Evolutionary conservation across 2,329 filamentous ascomycete genomes (phyloP), one percentile per base, ranked within the genome.

Genomic region (Penicillium sp.): DNA sequence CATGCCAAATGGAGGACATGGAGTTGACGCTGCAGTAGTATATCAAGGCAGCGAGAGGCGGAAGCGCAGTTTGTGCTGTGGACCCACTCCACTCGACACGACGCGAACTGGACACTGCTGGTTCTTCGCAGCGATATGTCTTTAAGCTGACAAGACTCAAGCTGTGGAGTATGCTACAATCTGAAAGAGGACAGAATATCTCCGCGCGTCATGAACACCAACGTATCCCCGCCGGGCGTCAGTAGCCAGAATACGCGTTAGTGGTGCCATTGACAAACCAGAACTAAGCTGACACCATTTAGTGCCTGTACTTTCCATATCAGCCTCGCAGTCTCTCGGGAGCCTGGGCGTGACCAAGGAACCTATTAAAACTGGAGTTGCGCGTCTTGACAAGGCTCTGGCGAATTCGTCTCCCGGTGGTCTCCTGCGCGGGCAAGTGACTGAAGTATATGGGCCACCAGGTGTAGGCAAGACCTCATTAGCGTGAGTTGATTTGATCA

Each of bases 401-500:
- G 50, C 55, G 33, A 46, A 45, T 17, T 8, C 46, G 3, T 35
- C 45, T 8, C 36, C 37, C 22, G 49, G 48, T 16, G 88, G 87
- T 3, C 70, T 94, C 32, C 75, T 75, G 43, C 77, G 80, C 39
- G 86, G 88, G 10, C 84, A 87, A 60, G 73, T 95, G 28, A 85
- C 84, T 3, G 90, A 96, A 63, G 68, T 95, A 33, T 94, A 85
- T 76, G 90, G 90, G 0, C 87, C 89, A 8, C 83, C 86, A 6
- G 89, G 88, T 1, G 77, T 77, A 16, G 90, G 89, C 18, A 95
- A 94, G 71, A 94, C 87, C 3, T 74, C 82, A 9, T 69, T 95
- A 51, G 84, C 82, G 84, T 90, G 71, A 66, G 77, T 66, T 13
- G 26, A 17, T 14, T 32, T 41, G 17, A 7, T 18, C 29, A 23